Evolutionary conservation across 345 rosid species (phyloP).

Genomic region (Mangifera indica): DNA sequence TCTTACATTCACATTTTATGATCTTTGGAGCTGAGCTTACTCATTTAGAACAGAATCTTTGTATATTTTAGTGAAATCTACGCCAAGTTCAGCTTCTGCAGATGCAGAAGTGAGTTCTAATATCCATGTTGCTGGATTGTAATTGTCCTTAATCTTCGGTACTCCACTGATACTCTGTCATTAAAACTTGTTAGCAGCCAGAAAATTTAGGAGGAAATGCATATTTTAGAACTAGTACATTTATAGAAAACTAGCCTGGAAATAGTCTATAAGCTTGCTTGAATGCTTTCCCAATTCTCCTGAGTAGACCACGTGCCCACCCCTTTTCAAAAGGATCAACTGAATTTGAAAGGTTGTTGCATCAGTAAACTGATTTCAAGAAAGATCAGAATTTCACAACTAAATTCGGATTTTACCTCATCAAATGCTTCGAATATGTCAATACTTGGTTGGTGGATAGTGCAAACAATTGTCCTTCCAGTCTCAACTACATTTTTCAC

Average conservation of each 20-base stretch:
- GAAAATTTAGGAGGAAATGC: background rate
- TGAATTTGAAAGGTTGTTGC: constrained; percentile 18
- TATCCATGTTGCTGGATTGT: constrained; percentile 90
- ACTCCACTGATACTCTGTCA: constrained; percentile 55
- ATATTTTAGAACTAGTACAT: background rate
- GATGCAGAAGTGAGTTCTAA: constrained; percentile 63
- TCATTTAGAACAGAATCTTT: constrained; percentile 40
- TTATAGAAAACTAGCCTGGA: constrained; percentile 47
- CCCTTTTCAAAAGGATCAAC: constrained; percentile 69
- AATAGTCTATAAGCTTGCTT: constrained; percentile 54
- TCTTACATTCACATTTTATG: background rate
- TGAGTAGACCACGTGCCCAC: constrained; percentile 64
- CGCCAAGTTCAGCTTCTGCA: constrained; percentile 52
- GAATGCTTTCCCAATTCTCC: constrained; percentile 71
- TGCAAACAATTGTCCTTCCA: constrained; percentile 81
- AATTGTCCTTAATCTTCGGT: constrained; percentile 54
- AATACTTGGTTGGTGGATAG: constrained; percentile 85
- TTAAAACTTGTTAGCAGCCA: background rate
- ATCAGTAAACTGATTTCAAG: background rate
- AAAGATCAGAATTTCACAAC: background rate
- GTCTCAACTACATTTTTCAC: constrained; percentile 74
- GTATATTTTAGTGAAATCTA: constrained; percentile 61
- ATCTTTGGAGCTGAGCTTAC: constrained; percentile 39
- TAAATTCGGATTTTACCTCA: constrained; percentile 43
- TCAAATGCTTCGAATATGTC: constrained; percentile 85